Conservation (phyloP, 345 rosid genomes). For the Gossypium raimondii region DNA sequence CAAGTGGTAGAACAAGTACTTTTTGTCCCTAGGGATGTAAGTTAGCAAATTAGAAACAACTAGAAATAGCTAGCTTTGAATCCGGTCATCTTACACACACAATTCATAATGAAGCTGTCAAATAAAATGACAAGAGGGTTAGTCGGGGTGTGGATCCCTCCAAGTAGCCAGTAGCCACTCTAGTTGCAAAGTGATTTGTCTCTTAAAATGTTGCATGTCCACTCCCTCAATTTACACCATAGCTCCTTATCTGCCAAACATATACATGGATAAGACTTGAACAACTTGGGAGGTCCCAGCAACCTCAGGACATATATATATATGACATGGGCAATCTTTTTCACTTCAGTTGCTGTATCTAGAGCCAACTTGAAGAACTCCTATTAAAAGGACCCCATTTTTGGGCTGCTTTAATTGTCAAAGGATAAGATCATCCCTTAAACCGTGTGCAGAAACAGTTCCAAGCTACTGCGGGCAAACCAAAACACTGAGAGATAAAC, state of each 20-base stretch:
- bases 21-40: no score
- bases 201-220: neutral
- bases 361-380: neutral
- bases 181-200: constrained; percentile 16
- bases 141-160: constrained; percentile 13
- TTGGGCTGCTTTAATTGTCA: neutral
- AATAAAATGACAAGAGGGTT: neutral
- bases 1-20: no score
- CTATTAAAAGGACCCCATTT: neutral
- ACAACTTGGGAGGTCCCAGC: constrained; percentile 9
- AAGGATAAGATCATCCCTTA: neutral
- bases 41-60: neutral
- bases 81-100: neutral
- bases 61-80: neutral
- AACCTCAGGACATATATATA: neutral
- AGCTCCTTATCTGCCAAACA: neutral
- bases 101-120: neutral
- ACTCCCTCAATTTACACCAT: neutral
- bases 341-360: neutral
- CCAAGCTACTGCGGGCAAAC: no score
- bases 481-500: no score
- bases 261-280: neutral
- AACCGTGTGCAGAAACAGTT: neutral
- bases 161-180: neutral
- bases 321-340: neutral